phyloP scores from a whole-genome alignment of 805 yeast species.

The Saccharomycopsis guyanensis region DNA sequence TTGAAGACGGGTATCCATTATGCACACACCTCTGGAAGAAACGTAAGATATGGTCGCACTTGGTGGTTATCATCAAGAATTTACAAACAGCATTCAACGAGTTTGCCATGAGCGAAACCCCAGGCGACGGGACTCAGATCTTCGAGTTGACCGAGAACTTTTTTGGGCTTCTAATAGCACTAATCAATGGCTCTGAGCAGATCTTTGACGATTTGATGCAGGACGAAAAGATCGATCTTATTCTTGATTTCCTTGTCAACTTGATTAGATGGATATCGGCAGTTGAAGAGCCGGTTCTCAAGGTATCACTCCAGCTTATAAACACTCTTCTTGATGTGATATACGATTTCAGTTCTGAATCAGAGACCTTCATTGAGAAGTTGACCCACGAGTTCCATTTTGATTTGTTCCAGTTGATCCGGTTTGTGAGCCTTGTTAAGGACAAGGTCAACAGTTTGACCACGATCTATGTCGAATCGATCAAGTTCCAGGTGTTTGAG shows the following conservation, averaged over 20 bases:
- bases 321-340: constrained; percentile 49
- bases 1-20: constrained; percentile 85
- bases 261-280: constrained; percentile 28
- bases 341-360: constrained; percentile 54
- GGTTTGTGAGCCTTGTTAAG: constrained; percentile 19
- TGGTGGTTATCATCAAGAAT: constrained; percentile 45
- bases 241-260: constrained; percentile 32
- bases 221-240: constrained; percentile 30
- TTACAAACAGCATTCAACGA: constrained; percentile 39
- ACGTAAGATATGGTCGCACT: constrained; percentile 55
- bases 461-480: constrained; percentile 34
- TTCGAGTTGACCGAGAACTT: constrained; percentile 69
- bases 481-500: constrained; percentile 36
- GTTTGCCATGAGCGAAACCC: constrained; percentile 26
- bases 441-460: constrained; percentile 26
- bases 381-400: constrained; percentile 23
- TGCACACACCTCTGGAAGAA: constrained; percentile 70
- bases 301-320: constrained; percentile 37
- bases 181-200: constrained; percentile 58
- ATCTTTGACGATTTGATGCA: constrained; percentile 38
- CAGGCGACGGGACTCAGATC: constrained; percentile 27
- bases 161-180: constrained; percentile 56
- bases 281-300: constrained; percentile 20
- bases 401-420: constrained; percentile 20
- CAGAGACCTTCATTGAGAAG: constrained; percentile 40